phyloP scores from a whole-genome alignment of 2,329 filamentous ascomycete species.

The Ciborinia camelliae region DNA sequence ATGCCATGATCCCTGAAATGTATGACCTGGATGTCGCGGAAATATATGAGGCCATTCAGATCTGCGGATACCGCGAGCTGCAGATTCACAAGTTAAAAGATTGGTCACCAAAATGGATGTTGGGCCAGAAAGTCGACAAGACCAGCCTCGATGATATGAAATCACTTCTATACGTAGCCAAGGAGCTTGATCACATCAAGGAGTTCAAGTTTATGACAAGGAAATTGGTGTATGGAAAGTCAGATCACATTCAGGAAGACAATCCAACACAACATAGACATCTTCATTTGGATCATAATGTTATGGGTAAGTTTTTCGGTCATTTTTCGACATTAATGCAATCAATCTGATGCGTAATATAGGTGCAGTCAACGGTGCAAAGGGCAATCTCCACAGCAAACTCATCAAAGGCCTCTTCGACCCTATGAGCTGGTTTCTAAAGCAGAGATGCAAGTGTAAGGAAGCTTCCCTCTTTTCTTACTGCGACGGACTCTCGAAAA shows the following conservation, averaged over 20 bases:
- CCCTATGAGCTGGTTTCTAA: not conserved
- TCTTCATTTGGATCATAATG: not conserved
- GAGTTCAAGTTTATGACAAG: conserved; percentile 7
- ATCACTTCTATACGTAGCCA: conserved; percentile 18
- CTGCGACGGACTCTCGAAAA: not conserved
- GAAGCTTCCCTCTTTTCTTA: not conserved
- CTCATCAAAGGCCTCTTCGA: conserved; percentile 16
- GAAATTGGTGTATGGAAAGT: not conserved
- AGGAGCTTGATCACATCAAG: conserved; percentile 19
- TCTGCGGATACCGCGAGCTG: conserved; percentile 15
- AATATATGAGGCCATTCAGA: conserved; percentile 22
- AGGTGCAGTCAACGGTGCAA: conserved; percentile 20
- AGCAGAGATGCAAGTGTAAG: not conserved
- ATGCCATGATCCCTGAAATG: conserved; percentile 9
- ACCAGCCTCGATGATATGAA: conserved; percentile 4
- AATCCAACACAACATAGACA: not conserved
- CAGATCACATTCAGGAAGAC: not conserved
- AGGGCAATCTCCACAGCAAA: conserved; percentile 18
- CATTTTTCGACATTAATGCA: no score
- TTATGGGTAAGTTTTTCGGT: not conserved
- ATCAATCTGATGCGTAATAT: not conserved
- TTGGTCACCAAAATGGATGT: conserved; percentile 21
- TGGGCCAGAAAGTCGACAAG: not conserved
- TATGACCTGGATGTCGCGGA: conserved; percentile 15
- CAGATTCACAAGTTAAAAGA: conserved; percentile 11